Base-by-base conservation (phyloP, 768 basidiomycete species). In the Serendipita vermifera region DNA sequence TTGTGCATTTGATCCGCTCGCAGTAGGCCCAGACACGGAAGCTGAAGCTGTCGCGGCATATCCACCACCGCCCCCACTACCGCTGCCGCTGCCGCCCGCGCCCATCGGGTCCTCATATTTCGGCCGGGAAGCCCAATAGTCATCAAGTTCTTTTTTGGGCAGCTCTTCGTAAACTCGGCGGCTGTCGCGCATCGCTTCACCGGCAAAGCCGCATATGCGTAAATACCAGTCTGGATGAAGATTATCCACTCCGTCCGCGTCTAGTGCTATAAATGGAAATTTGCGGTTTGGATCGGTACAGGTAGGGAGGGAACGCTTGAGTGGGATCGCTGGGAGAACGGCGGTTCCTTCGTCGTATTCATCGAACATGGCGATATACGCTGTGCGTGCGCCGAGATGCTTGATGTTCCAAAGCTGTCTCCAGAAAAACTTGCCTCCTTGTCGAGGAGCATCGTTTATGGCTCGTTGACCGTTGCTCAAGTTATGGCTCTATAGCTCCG, bases 331-430 rank as follows among this genome's bases (percentile, higher is more conserved):
- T 5, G 88, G 88, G 74, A 91, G 78, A 59, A 87, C 78, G 1
- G 81, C 85, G 0, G 87, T 90, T 33, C 88, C 87, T 72, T 88
- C 85, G 62, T 89, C 86, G 60, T 88, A 88, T 66, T 88, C 87
- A 62, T 90, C 87, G 85, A 87, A 89, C 86, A 88, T 89, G 5
- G 86, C 85, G 22, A 83, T 82, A 59, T 89, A 89, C 55, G 88
- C 76, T 5, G 70, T 81, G 17, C 78, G 76, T 5, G 77, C 80
- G 27, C 83, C 80, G 27, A 75, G 75, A 40, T 74, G 71, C 26
- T 75, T 76, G 11, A 80, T 82, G 62, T 88, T 82, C 70, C 75
- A 78, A 3, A 90, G 70, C 65, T 90, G 87, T 56, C 78, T 73
- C 84, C 86, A 91, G 43, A 91, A 64, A 67, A 89, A 89, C 27